A percentile compares a stretch with the other conserved stretches of the same genome.
phyloP scores from a whole-genome alignment of 2,329 filamentous ascomycete genomes.

The Sclerotinia sclerotiorum region DNA sequence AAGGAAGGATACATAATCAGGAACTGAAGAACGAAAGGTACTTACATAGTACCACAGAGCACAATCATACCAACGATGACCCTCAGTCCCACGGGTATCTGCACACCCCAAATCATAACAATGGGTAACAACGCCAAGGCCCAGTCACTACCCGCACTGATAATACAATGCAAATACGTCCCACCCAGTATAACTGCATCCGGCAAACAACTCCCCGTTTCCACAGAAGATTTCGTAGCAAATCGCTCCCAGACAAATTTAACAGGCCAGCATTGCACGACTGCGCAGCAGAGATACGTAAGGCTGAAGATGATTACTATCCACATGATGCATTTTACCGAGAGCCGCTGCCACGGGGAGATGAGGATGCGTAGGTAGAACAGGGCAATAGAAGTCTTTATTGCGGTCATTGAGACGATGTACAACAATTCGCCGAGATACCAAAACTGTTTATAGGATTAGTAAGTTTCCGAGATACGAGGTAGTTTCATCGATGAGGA shows the following conservation, averaged over 20 bases:
- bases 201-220: background rate
- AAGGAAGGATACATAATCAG: too few species aligned
- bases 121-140: background rate
- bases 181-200: background rate
- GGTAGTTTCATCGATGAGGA: background rate
- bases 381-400: background rate
- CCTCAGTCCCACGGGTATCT: background rate
- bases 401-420: background rate
- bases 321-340: background rate
- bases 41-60: background rate
- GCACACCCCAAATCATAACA: background rate
- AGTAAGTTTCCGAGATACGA: background rate
- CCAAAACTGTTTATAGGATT: background rate
- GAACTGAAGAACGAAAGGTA: background rate
- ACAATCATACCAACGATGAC: background rate
- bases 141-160: constrained; percentile 5
- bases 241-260: background rate
- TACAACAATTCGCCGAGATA: background rate
- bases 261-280: constrained; percentile 6
- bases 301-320: constrained; percentile 1
- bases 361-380: constrained; percentile 12
- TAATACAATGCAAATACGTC: background rate
- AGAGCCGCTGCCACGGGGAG: background rate
- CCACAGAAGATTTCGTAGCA: background rate
- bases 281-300: background rate